These are phyloP conservation scores for Oemleria cerasiformis DNA, from an alignment of 306 rosid species.

Conservation along the genomic window DNA sequence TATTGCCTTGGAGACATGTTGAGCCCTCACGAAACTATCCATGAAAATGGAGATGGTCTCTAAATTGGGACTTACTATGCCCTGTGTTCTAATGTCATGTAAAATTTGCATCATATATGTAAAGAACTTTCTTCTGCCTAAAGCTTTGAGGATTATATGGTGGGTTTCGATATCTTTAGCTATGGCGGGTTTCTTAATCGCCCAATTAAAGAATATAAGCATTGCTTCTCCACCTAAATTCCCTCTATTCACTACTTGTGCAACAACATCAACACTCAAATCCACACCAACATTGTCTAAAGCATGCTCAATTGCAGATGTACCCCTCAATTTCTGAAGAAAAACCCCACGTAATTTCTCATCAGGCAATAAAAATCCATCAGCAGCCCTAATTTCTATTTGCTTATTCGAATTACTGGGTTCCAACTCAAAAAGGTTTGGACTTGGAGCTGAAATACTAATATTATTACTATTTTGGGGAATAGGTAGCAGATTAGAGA, in stretches of 20 bases:
- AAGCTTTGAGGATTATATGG: constrained; percentile 56
- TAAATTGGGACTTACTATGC: constrained; percentile 37
- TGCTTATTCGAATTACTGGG: constrained; percentile 9
- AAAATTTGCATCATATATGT: constrained; percentile 44
- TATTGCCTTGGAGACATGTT: constrained; percentile 59
- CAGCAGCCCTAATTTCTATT: constrained; percentile 31
- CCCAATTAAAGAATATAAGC: constrained; percentile 80
- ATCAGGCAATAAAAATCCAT: constrained; percentile 59
- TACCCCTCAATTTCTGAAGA: constrained; percentile 73
- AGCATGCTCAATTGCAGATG: constrained; percentile 56
- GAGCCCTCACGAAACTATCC: constrained; percentile 68
- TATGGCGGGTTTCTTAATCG: constrained; percentile 49
- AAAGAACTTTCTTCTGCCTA: constrained; percentile 77
- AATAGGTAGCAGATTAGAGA: constrained; percentile 44
- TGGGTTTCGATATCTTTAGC: constrained; percentile 39
- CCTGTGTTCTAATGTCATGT: constrained; percentile 37
- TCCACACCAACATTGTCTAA: constrained; percentile 43
- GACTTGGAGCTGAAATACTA: neutral
- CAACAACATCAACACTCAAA: constrained; percentile 44
- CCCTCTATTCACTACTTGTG: constrained; percentile 52
- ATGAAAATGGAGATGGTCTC: constrained; percentile 50
- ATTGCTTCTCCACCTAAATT: constrained; percentile 65
- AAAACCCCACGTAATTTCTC: constrained; percentile 80
- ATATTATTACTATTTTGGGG: neutral
- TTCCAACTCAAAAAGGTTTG: neutral